Evolutionary conservation across 768 basidiomycete species (phyloP).

Genomic region (Daedaleopsis nitida): DNA sequence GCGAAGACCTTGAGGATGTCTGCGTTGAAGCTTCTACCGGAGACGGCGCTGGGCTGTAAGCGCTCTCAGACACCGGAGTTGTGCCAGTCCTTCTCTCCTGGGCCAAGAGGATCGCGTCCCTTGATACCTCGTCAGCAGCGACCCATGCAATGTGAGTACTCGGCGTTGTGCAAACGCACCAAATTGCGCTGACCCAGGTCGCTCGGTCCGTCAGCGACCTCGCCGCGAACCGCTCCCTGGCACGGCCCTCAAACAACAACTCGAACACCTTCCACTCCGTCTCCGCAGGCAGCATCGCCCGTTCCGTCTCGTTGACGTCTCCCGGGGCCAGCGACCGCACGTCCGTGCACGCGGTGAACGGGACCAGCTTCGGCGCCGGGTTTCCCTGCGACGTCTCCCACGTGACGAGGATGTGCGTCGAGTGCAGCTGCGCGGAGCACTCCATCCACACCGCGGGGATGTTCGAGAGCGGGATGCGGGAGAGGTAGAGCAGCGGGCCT

Average conservation of each 20-base stretch:
- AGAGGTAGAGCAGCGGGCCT: slow-evolving; percentile 54
- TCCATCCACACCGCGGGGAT: slow-evolving; percentile 50
- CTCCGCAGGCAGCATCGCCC: slow-evolving; percentile 39
- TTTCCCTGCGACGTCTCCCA: slow-evolving; percentile 45
- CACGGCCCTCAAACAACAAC: slow-evolving; percentile 55
- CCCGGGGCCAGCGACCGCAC: slow-evolving; percentile 56
- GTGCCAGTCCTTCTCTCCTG: slow-evolving; percentile 28
- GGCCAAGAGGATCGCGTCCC: slow-evolving; percentile 36
- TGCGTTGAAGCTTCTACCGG: background rate
- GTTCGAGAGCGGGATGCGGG: slow-evolving; percentile 24
- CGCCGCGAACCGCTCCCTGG: slow-evolving; percentile 63
- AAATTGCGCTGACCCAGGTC: slow-evolving; percentile 74
- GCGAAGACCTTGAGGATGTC: background rate
- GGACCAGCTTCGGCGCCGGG: slow-evolving; percentile 47
- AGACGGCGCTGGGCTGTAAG: slow-evolving; percentile 25
- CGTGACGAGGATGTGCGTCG: slow-evolving; percentile 49
- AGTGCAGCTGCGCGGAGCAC: slow-evolving; percentile 43
- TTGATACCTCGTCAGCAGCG: background rate
- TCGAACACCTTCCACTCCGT: slow-evolving; percentile 61
- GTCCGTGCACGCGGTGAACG: slow-evolving; percentile 57
- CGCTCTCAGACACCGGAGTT: slow-evolving; percentile 18
- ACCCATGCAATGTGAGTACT: too few relatives aligned
- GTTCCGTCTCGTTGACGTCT: slow-evolving; percentile 48
- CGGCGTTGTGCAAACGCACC: slow-evolving; percentile 40
- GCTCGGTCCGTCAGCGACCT: slow-evolving; percentile 63